These are phyloP conservation scores for Dimocarpus longan DNA, from an alignment of 345 rosid species.

Conservation along the genomic window DNA sequence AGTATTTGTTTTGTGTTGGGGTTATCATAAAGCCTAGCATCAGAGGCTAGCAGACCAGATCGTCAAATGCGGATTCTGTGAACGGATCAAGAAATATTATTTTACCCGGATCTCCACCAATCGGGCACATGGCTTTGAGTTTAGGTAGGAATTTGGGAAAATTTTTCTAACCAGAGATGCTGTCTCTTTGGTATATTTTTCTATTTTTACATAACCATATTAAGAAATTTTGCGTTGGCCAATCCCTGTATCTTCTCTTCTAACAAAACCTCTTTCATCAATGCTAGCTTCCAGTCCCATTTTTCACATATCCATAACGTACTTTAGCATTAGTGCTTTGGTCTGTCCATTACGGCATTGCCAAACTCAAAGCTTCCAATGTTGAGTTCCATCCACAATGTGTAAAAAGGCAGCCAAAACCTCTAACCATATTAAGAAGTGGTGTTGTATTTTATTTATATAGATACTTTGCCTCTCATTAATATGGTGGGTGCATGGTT, in stretches of 20 bases:
- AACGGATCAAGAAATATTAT: constrained; percentile 45
- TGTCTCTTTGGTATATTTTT: constrained; percentile 38
- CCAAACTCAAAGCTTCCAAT: too few species aligned
- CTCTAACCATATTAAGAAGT: too few species aligned
- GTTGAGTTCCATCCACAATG: too few species aligned
- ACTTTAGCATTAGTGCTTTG: too few species aligned
- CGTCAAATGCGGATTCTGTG: constrained; percentile 1
- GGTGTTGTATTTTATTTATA: too few species aligned
- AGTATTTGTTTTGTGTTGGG: constrained; percentile 36
- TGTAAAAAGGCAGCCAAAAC: too few species aligned
- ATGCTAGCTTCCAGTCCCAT: too few species aligned
- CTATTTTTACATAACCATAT: not conserved
- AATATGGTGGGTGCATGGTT: not conserved
- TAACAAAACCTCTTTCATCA: too few species aligned
- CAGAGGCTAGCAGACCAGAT: constrained; percentile 49
- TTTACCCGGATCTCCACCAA: constrained; percentile 30
- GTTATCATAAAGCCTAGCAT: constrained; percentile 51
- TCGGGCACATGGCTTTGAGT: constrained; percentile 30
- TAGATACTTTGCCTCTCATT: not conserved
- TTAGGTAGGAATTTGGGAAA: constrained; percentile 34
- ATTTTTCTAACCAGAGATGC: constrained; percentile 69
- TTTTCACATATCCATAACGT: too few species aligned
- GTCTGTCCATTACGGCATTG: too few species aligned
- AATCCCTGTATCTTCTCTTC: too few species aligned
- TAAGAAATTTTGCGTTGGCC: too few species aligned